phyloP scores from a whole-genome alignment of 306 rosid species.

The Castanospermum australe region DNA sequence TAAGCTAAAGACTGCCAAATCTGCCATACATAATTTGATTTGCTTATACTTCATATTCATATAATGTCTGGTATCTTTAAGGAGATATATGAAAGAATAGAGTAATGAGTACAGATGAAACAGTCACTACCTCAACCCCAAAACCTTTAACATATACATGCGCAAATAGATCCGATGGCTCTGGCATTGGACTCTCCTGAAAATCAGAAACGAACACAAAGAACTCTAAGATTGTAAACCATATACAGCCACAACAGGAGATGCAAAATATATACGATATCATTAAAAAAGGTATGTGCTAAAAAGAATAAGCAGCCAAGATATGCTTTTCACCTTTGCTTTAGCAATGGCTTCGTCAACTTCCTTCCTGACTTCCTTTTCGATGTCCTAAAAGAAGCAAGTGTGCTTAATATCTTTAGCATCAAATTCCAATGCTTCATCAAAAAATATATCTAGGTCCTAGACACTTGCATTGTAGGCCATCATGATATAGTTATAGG shows the following conservation, averaged over 20 bases:
- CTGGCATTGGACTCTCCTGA: constrained; percentile 88
- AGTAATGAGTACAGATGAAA: not conserved
- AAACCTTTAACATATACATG: constrained; percentile 66
- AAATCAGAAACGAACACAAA: constrained; percentile 31
- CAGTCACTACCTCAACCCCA: constrained; percentile 69
- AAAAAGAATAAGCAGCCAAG: not conserved
- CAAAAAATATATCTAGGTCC: not conserved
- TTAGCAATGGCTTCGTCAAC: constrained; percentile 92
- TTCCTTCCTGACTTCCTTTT: constrained; percentile 75
- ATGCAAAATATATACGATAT: not conserved
- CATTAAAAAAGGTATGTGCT: not conserved
- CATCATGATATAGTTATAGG: too few relatives aligned
- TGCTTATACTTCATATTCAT: not conserved
- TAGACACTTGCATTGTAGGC: not conserved
- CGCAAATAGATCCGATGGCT: constrained; percentile 65
- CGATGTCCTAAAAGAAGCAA: constrained; percentile 62
- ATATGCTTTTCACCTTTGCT: constrained; percentile 71
- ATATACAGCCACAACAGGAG: not conserved
- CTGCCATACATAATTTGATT: not conserved
- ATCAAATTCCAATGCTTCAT: constrained; percentile 3
- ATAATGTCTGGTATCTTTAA: not conserved
- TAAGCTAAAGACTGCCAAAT: not conserved
- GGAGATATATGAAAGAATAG: not conserved
- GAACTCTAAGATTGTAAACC: constrained; percentile 11
- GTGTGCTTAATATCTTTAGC: not conserved